phyloP scores from a whole-genome alignment of 2,329 filamentous ascomycete species.

The Pyrenophora tritici-repentis region DNA sequence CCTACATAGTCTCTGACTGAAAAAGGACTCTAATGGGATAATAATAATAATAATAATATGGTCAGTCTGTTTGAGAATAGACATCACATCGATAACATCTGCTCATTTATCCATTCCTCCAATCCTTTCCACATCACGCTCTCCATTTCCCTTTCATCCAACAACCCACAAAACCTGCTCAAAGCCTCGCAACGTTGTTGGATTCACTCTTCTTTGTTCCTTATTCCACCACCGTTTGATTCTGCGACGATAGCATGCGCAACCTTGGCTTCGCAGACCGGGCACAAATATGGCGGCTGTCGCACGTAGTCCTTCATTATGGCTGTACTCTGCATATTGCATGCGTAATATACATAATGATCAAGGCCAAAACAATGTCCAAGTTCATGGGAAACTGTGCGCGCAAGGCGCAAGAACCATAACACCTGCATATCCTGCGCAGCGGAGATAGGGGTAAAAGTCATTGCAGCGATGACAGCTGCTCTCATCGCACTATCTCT shows the following conservation, averaged over 20 bases:
- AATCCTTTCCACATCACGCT: conserved; percentile 3
- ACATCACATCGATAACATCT: no score
- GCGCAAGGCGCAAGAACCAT: conserved; percentile 59
- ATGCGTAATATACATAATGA: no score
- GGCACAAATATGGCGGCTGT: conserved; percentile 68
- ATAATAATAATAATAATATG: no score
- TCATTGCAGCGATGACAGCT: conserved; percentile 19
- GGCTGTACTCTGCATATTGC: conserved; percentile 66
- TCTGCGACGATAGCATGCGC: conserved; percentile 28
- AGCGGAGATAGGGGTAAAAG: conserved; percentile 10
- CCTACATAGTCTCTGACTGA: no score
- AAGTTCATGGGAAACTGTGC: conserved; percentile 65
- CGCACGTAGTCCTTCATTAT: conserved; percentile 62
- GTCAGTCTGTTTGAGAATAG: no score
- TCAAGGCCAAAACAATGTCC: conserved; percentile 68
- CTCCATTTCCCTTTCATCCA: conserved; percentile 39
- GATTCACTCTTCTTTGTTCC: conserved; percentile 16
- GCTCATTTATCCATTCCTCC: no score
- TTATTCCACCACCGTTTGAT: conserved; percentile 27
- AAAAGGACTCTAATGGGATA: no score
- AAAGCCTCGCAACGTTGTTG: conserved; percentile 52
- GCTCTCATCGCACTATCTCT: conserved; percentile 18
- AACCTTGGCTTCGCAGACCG: conserved; percentile 63
- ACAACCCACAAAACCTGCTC: conserved; percentile 51
- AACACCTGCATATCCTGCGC: no score